phyloP scores from a whole-genome alignment of 371 early-diverging fungal species.

The Paraphysoderma sedebokerense region DNA sequence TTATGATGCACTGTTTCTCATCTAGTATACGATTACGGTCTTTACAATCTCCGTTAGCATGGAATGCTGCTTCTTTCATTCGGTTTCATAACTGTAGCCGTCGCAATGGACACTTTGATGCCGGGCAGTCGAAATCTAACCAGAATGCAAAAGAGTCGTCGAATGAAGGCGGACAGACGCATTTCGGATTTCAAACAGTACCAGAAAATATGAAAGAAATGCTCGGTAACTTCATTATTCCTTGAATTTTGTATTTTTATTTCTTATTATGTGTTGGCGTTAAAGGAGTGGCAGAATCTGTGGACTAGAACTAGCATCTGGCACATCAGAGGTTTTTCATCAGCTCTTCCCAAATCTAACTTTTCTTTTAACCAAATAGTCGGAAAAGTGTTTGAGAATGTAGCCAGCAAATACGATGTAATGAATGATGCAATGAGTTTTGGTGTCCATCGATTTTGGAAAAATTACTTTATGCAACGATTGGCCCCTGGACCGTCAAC shows the following conservation, averaged over 20 bases:
- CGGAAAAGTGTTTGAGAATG: slow-evolving; percentile 74
- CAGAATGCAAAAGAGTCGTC: too few relatives aligned
- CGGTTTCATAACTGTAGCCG: too few relatives aligned
- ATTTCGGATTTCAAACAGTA: slow-evolving; percentile 83
- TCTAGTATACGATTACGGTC: too few relatives aligned
- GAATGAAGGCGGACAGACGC: slow-evolving; percentile 28
- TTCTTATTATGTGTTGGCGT: not conserved
- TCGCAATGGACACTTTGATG: too few relatives aligned
- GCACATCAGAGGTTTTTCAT: not conserved
- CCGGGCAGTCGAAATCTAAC: too few relatives aligned
- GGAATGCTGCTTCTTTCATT: too few relatives aligned
- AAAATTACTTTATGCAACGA: slow-evolving; percentile 68
- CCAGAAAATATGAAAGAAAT: slow-evolving; percentile 67
- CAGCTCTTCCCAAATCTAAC: not conserved
- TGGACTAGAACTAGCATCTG: not conserved
- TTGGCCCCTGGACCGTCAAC: slow-evolving; percentile 75
- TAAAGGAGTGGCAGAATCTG: not conserved
- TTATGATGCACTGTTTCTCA: too few relatives aligned
- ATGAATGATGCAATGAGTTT: slow-evolving; percentile 95
- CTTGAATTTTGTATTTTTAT: not conserved
- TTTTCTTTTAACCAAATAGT: slow-evolving; percentile 21
- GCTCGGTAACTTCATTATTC: slow-evolving; percentile 28
- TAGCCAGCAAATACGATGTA: slow-evolving; percentile 82
- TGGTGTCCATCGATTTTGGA: slow-evolving; percentile 90
- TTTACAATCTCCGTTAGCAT: too few relatives aligned